These are phyloP conservation scores for Juglanconis oblonga DNA, from an alignment of 2,329 filamentous ascomycete genomes.

Conservation along the genomic window DNA sequence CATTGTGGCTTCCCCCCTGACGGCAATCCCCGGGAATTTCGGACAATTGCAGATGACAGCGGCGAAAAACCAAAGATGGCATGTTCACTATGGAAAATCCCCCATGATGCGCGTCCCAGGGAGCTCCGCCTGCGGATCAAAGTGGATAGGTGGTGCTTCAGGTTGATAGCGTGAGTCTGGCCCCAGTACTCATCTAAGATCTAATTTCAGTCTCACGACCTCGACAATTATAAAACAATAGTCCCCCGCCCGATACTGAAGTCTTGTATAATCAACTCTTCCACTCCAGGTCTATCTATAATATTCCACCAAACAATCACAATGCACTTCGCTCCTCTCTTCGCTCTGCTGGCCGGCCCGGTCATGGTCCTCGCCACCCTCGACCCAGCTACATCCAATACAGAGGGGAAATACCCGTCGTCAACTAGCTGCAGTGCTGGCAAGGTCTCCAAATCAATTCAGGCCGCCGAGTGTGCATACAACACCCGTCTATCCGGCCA, in stretches of 20 bases:
- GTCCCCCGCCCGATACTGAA: too few relatives aligned
- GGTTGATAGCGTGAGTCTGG: too few relatives aligned
- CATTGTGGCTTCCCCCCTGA: slow-evolving; percentile 1
- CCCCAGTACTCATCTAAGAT: background rate
- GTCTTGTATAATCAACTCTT: background rate
- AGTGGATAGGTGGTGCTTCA: too few relatives aligned
- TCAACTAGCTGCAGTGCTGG: slow-evolving; percentile 28
- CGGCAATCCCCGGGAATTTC: slow-evolving; percentile 8
- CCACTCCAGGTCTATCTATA: background rate
- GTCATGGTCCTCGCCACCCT: slow-evolving; percentile 26
- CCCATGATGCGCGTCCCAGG: too few relatives aligned
- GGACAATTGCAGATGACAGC: background rate
- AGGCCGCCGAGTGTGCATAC: slow-evolving; percentile 36
- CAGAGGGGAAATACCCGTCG: slow-evolving; percentile 31
- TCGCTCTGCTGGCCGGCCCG: slow-evolving; percentile 9
- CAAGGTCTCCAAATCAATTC: slow-evolving; percentile 33
- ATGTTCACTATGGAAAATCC: background rate
- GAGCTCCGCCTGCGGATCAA: background rate
- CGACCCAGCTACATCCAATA: slow-evolving; percentile 32
- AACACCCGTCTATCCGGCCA: slow-evolving; percentile 33
- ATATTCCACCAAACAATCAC: background rate
- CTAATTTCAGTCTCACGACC: background rate
- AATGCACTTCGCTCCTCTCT: slow-evolving; percentile 12
- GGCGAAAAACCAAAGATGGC: background rate
- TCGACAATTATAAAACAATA: background rate